Evolutionary conservation across 768 basidiomycete species (phyloP).

Genomic region (Pulveroboletus sp.): DNA sequence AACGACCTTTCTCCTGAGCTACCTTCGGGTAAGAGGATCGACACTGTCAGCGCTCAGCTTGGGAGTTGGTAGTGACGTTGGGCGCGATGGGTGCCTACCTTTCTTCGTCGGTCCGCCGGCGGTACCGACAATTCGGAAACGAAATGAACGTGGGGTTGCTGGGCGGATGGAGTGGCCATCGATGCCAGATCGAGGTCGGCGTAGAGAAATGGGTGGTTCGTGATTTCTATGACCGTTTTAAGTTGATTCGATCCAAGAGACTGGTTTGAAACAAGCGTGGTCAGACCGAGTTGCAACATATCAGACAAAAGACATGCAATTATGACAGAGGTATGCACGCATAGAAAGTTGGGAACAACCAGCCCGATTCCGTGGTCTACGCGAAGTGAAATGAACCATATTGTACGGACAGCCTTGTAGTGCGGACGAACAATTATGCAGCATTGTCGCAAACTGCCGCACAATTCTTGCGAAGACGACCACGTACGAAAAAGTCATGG

Average conservation of each 20-base stretch:
- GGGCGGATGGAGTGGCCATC: constrained; percentile 16
- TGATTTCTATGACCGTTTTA: not conserved
- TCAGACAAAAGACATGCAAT: constrained; percentile 8
- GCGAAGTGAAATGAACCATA: not conserved
- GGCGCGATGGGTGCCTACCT: constrained; percentile 20
- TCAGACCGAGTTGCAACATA: not conserved
- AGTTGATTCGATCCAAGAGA: not conserved
- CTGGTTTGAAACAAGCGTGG: constrained; percentile 10
- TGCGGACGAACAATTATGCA: not conserved
- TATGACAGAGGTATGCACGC: constrained; percentile 9
- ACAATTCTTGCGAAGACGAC: constrained; percentile 4
- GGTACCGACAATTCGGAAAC: constrained; percentile 30
- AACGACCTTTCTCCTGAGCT: constrained; percentile 36
- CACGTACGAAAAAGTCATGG: constrained; percentile 23
- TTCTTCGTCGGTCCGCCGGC: constrained; percentile 31
- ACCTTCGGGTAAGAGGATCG: constrained; percentile 38
- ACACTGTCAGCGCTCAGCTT: constrained; percentile 9
- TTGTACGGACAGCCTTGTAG: not conserved
- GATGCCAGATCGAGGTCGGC: constrained; percentile 18
- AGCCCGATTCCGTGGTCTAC: too few relatives aligned
- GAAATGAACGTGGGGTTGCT: constrained; percentile 31
- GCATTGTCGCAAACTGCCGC: not conserved
- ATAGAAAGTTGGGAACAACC: too few relatives aligned
- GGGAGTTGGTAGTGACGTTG: not conserved
- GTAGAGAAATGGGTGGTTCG: not conserved